Evolutionary conservation across 1,284 basidiomycete species (phyloP), one percentile per base, ranked within the genome.

Genomic region (Coriolopsis trogii): DNA sequence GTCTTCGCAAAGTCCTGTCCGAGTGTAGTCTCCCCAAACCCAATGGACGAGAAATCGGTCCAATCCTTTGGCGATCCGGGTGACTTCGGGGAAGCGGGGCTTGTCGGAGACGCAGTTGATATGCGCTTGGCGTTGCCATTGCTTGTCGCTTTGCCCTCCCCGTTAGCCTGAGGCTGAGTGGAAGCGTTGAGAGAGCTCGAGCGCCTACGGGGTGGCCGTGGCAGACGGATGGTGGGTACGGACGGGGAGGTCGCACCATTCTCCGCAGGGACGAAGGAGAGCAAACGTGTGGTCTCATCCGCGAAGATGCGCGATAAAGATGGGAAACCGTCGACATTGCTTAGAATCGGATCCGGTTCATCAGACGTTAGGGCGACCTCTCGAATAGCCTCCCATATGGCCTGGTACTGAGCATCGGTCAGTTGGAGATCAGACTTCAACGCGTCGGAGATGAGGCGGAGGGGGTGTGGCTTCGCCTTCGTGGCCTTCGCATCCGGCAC

Each of bases 201-300:
- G 4, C 67, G 66, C 26, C 61, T 46, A 34, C 63, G 58, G 7
- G 46, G 49, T 4, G 59, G 53, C 7, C 45, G 49, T 8, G 63
- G 49, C 7, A 56, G 10, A 13, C 54, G 57, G 36, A 51, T 63
- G 33, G 49, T 58, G 29, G 58, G 60, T 4, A 58, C 46, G 15
- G 50, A 55, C 10, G 55, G 46, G 5, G 41, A 39, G 3, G 24
- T 33, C 26, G 29, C 38, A 0, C 41, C 39, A 13, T 34, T 45
- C 24, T 66, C 67, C 0, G 50, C 61, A 33, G 79, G 76, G 30
- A 80, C 62, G 44, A 82, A 70, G 2, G 79, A 77, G 31, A 84
- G 66, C 44, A 83, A 46, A 25, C 82, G 81, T 9, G 87, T 73
- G 0, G 84, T 89, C 50, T 89, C 87, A 49, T 89, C 87, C 3